These are phyloP conservation scores for Tuber brumale DNA, from an alignment of 495 filamentous ascomycete species.

Conservation along the genomic window DNA sequence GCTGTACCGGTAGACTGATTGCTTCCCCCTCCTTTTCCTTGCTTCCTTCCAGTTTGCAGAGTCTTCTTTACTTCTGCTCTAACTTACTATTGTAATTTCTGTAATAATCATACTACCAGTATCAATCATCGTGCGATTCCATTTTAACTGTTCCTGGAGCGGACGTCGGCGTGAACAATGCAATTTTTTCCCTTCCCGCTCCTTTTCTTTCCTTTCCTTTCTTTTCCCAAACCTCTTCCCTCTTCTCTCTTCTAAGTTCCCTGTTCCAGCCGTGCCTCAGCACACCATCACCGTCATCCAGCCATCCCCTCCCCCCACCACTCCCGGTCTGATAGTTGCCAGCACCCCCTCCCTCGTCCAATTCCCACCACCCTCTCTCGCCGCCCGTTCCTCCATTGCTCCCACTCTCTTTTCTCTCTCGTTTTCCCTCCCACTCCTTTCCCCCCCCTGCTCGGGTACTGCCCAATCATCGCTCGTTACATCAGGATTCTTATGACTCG, in stretches of 20 bases:
- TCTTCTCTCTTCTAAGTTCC: background rate
- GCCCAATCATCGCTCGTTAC: background rate
- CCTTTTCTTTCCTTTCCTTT: background rate
- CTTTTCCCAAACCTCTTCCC: conserved; percentile 1
- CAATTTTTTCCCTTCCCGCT: conserved; percentile 2
- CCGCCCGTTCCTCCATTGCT: conserved; percentile 1
- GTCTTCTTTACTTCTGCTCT: background rate
- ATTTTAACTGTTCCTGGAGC: conserved; percentile 1
- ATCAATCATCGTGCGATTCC: background rate
- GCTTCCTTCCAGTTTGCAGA: background rate
- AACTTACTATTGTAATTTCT: background rate
- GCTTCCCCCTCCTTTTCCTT: background rate
- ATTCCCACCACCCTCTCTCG: background rate
- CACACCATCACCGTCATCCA: background rate
- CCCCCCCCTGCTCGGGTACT: background rate
- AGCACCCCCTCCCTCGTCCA: background rate
- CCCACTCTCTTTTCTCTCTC: background rate
- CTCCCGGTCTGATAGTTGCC: background rate
- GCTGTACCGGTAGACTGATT: conserved; percentile 1
- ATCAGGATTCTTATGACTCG: conserved; percentile 29
- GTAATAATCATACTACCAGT: conserved; percentile 2
- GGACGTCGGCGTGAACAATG: background rate
- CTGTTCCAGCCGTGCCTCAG: background rate
- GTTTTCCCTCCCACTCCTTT: background rate
- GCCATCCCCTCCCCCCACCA: conserved; percentile 2